These are phyloP conservation scores for Nymphaea colorata DNA, from an alignment of 164 flowering plant genomes.

Conservation along the genomic window DNA sequence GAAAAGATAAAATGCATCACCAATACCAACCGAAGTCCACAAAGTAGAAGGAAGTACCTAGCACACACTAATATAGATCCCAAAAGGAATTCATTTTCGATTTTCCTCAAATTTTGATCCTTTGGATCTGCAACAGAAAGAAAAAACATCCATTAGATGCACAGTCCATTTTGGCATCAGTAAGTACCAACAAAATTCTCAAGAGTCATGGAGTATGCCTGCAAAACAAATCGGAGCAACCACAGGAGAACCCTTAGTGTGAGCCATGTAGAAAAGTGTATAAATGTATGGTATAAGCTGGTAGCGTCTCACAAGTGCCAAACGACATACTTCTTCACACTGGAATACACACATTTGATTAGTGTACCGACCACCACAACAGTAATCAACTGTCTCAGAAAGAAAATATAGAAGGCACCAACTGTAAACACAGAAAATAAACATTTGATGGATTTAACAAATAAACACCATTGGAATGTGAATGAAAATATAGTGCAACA, in stretches of 20 bases:
- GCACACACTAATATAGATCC: constrained; percentile 73
- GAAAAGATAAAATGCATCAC: no score
- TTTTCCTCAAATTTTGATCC: constrained; percentile 55
- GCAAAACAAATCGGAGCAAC: constrained; percentile 82
- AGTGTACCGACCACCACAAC: no score
- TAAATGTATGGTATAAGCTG: constrained; percentile 73
- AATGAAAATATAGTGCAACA: no score
- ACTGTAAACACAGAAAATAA: no score
- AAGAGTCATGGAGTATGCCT: constrained; percentile 29
- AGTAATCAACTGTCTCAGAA: no score
- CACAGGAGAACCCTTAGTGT: constrained; percentile 68
- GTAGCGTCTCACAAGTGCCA: constrained; percentile 81
- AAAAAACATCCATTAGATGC: neutral
- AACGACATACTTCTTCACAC: constrained; percentile 96
- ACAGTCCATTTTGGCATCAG: neutral
- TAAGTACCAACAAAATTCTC: neutral
- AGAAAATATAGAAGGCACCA: no score
- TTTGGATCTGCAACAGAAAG: constrained; percentile 53
- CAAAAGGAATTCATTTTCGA: constrained; percentile 73
- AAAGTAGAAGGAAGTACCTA: constrained; percentile 31
- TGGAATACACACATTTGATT: constrained; percentile 5
- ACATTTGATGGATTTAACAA: no score
- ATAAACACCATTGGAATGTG: no score
- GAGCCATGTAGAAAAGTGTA: constrained; percentile 80
- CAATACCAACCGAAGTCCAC: no score